These are phyloP conservation scores for Gastrolobium bilobum DNA, from an alignment of 306 rosid species.

Conservation along the genomic window DNA sequence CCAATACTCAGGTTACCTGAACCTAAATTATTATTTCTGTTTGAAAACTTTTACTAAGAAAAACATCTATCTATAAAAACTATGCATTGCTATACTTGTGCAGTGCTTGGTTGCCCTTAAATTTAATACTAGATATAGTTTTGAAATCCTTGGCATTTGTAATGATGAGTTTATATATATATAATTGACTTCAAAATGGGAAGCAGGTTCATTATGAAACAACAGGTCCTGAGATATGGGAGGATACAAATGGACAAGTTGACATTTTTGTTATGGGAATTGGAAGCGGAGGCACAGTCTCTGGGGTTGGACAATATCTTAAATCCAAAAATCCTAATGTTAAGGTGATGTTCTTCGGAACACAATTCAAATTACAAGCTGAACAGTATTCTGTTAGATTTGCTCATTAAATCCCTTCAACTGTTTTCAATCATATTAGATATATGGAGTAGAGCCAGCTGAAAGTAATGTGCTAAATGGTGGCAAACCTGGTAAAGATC, in stretches of 20 bases:
- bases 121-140: conserved; percentile 13
- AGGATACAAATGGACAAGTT: conserved; percentile 90
- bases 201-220: conserved; percentile 93
- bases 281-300: conserved; percentile 96
- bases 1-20: conserved; percentile 69
- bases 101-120: background rate
- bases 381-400: conserved; percentile 33
- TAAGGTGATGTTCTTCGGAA: conserved; percentile 58
- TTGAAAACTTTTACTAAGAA: conserved; percentile 19
- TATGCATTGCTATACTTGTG: conserved; percentile 29
- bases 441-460: conserved; percentile 92
- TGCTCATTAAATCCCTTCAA: conserved; percentile 34
- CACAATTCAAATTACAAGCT: conserved; percentile 38
- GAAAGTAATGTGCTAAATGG: conserved; percentile 92
- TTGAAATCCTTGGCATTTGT: conserved; percentile 21
- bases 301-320: conserved; percentile 97
- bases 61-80: conserved; percentile 19
- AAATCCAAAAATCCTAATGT: conserved; percentile 89
- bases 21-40: background rate
- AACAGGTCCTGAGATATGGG: conserved; percentile 99
- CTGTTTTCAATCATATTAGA: conserved; percentile 46
- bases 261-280: conserved; percentile 99
- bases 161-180: conserved; percentile 31
- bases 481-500: conserved; percentile 87
- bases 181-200: conserved; percentile 37